Conservation (phyloP, 2,329 filamentous ascomycete species). For the Passalora sequoiae region DNA sequence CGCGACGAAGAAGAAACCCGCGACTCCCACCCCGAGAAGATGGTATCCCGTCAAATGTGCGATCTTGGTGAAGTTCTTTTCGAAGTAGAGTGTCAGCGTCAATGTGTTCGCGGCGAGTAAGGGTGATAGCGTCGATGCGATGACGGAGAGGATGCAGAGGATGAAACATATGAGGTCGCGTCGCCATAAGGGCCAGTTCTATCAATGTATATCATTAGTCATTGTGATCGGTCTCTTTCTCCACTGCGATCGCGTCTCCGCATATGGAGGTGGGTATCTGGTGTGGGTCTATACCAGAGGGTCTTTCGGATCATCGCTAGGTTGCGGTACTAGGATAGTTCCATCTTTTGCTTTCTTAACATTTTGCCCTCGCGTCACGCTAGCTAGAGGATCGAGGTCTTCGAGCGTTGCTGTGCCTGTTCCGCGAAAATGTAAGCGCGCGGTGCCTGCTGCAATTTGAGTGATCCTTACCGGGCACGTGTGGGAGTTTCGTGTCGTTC, state of each 20-base stretch:
- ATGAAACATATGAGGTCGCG: constrained; percentile 75
- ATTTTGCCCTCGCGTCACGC: constrained; percentile 16
- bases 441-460: neutral
- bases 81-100: constrained; percentile 64
- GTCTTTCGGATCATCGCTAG: constrained; percentile 85
- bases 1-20: constrained; percentile 80
- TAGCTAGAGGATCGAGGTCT: constrained; percentile 29
- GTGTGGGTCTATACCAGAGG: constrained; percentile 55
- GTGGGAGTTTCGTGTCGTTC: constrained; percentile 20
- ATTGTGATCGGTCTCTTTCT: neutral
- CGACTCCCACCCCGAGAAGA: constrained; percentile 73
- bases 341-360: constrained; percentile 29
- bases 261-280: neutral
- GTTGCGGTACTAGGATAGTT: constrained; percentile 76
- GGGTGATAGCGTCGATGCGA: constrained; percentile 77
- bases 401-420: constrained; percentile 42
- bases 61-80: constrained; percentile 61
- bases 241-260: no score
- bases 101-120: constrained; percentile 86
- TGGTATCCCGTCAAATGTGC: constrained; percentile 84
- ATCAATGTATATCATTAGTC: constrained; percentile 9
- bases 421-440: constrained; percentile 8
- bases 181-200: constrained; percentile 82
- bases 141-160: constrained; percentile 73
- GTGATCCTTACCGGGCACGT: constrained; percentile 20